Evolutionary conservation across 345 rosid genomes (phyloP).

Genomic region (Anacardium occidentale): DNA sequence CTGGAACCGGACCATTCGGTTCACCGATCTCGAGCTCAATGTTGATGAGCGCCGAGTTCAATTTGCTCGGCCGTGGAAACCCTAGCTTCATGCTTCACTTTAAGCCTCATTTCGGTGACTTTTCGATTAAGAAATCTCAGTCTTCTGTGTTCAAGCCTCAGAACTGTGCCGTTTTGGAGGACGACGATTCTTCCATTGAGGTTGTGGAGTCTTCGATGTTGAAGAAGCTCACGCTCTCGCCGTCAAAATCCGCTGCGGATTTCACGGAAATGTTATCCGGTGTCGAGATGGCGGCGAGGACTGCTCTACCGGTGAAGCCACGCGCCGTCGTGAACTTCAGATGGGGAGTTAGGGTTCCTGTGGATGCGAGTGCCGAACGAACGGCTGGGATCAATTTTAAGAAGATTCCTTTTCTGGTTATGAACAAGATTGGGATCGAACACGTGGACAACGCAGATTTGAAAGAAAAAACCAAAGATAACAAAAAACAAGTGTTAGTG

Average conservation of each 20-base stretch:
- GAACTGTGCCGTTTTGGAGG: conserved; percentile 36
- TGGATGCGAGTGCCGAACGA: conserved; percentile 41
- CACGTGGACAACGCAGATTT: conserved; percentile 47
- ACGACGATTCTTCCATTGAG: conserved; percentile 63
- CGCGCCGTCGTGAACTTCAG: conserved; percentile 67
- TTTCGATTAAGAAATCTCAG: conserved; percentile 78
- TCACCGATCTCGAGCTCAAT: conserved; percentile 72
- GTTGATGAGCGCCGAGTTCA: conserved; percentile 92
- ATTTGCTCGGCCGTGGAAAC: conserved; percentile 57
- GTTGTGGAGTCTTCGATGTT: conserved; percentile 55
- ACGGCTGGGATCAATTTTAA: conserved; percentile 48
- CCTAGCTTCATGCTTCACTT: conserved; percentile 92
- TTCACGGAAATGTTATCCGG: conserved; percentile 53
- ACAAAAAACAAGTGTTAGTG: neutral
- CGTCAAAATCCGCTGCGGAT: conserved; percentile 35
- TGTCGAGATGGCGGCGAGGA: conserved; percentile 69
- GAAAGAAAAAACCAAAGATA: conserved; percentile 20
- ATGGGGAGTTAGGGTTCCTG: conserved; percentile 93
- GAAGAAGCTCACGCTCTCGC: conserved; percentile 39
- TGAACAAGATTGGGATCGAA: conserved; percentile 90
- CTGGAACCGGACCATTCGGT: conserved; percentile 83
- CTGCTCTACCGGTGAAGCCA: conserved; percentile 64
- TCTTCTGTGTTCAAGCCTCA: conserved; percentile 35
- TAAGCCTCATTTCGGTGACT: conserved; percentile 87
- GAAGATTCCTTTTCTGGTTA: conserved; percentile 71